Evolutionary conservation across 768 basidiomycete genomes (phyloP).

Genomic region (Udeniomyces megalosporus): DNA sequence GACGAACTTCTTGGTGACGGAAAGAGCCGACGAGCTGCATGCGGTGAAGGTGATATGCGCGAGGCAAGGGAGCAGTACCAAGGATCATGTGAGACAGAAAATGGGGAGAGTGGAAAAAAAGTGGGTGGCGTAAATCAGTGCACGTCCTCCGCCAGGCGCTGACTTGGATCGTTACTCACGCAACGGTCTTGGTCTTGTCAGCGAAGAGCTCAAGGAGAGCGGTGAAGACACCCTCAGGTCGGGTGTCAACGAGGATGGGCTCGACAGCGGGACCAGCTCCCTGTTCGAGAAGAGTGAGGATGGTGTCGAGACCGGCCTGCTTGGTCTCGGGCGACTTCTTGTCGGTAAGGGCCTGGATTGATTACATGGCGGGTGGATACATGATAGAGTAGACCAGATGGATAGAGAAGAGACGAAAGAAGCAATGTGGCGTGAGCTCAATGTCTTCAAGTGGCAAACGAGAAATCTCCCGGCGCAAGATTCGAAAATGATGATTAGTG

Average conservation of each 20-base stretch:
- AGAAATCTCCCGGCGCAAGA: not conserved
- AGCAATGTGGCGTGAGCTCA: not conserved
- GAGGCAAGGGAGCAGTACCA: not conserved
- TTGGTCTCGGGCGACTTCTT: conserved; percentile 88
- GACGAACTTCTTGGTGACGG: conserved; percentile 60
- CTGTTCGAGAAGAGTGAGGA: conserved; percentile 46
- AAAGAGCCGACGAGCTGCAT: conserved; percentile 53
- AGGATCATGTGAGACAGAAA: not conserved
- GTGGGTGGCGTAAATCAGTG: too few species aligned
- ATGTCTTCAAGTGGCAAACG: too few species aligned
- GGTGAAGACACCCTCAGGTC: conserved; percentile 50
- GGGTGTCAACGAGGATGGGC: conserved; percentile 66
- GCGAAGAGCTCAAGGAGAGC: conserved; percentile 81
- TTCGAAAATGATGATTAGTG: not conserved
- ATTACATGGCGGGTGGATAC: not conserved
- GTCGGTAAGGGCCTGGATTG: conserved; percentile 59
- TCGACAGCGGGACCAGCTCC: conserved; percentile 70
- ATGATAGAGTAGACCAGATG: not conserved
- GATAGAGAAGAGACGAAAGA: not conserved
- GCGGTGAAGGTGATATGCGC: not conserved
- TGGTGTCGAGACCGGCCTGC: conserved; percentile 65
- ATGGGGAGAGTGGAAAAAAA: not conserved
- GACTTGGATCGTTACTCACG: conserved; percentile 13
- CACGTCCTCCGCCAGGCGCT: too few species aligned
- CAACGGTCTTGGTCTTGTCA: conserved; percentile 82